Base-by-base conservation (phyloP, 1,284 basidiomycete species). In the Takashimella koratensis region DNA sequence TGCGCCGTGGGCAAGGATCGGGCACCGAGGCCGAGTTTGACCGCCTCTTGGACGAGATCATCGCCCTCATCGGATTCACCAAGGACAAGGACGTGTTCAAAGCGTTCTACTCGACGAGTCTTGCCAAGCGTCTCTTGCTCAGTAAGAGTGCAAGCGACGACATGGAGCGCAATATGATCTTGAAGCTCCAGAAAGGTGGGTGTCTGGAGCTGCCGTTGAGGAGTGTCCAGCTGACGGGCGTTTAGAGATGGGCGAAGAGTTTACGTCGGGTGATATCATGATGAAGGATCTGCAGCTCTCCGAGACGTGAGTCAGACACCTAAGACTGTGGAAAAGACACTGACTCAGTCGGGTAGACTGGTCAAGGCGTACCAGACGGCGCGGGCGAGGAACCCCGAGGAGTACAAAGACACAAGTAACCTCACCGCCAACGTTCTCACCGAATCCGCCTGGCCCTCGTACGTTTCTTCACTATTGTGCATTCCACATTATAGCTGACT, bases 31-130 rank as follows among this genome's bases (percentile, higher is more conserved):
- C 76, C 5, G 83, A 84, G 54, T 91, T 92, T 71, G 82, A 86
- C 54, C 75, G 76, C 2, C 76, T 83, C 46, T 79, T 98, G 44
- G 85, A 92, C 63, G 82, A 81, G n/a, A 88, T 86, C 5, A 79
- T 98, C 43, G 83, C 79, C 19, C 76, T 98, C 45, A 95, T 96
- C 74, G 81, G 92, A 43, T 96, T 86, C 72, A 93, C 91, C 3
- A 61, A 62, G 56, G 90, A 93, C 71, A 91, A 90, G 72, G 91
- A 95, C 66, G 89, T 93, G 19, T 97, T 97, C 76, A 86, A 94
- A 65, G 88, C 88, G 26, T 98, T 96, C 77, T 99, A 98, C 76
- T 88, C 90, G 68, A 84, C 89, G 8, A 84, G 86, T 45, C 79
- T 98, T 50, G 90, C 94, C 19, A 96, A 91, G 78, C 83, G 95